Percentiles rank a stretch among this genome's conserved stretches.
These are phyloP conservation scores for Colletotrichum ledebouriae DNA, from an alignment of 2,329 filamentous ascomycete genomes.

Conservation along the genomic window DNA sequence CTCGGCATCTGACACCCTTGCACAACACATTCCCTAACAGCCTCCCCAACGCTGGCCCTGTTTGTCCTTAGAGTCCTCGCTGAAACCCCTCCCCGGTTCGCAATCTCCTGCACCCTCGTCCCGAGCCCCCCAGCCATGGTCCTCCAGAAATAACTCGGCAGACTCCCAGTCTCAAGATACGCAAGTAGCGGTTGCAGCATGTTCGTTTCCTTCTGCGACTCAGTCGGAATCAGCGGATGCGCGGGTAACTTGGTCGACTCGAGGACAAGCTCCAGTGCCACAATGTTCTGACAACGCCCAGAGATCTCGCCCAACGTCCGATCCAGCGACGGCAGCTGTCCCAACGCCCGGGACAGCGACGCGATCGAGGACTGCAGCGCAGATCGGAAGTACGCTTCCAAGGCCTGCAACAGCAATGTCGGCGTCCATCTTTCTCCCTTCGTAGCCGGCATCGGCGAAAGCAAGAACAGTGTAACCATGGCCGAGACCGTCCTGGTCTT, in stretches of 20 bases:
- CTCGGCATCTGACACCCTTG: conserved; percentile 79
- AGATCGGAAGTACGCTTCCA: conserved; percentile 87
- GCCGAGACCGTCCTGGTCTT: conserved; percentile 81
- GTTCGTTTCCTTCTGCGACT: conserved; percentile 53
- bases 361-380: conserved; percentile 84
- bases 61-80: conserved; percentile 85
- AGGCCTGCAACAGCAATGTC: conserved; percentile 77
- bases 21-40: conserved; percentile 86
- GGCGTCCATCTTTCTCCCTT: conserved; percentile 73
- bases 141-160: conserved; percentile 95
- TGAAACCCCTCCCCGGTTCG: conserved; percentile 84
- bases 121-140: conserved; percentile 84
- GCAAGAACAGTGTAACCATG: conserved; percentile 80
- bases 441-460: conserved; percentile 75
- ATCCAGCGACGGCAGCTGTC: conserved; percentile 85
- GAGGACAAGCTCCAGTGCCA: conserved; percentile 87
- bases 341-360: conserved; percentile 79
- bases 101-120: conserved; percentile 84
- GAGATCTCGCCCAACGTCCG: conserved; percentile 85
- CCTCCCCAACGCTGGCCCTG: conserved; percentile 79
- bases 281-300: conserved; percentile 87
- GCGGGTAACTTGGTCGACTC: conserved; percentile 74
- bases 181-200: conserved; percentile 80
- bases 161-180: conserved; percentile 86
- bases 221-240: conserved; percentile 72